Percentiles rank a stretch among this genome's conserved stretches.
These are phyloP conservation scores for Aureobasidium sp. DNA, from an alignment of 2,329 filamentous ascomycete species.

Conservation along the genomic window DNA sequence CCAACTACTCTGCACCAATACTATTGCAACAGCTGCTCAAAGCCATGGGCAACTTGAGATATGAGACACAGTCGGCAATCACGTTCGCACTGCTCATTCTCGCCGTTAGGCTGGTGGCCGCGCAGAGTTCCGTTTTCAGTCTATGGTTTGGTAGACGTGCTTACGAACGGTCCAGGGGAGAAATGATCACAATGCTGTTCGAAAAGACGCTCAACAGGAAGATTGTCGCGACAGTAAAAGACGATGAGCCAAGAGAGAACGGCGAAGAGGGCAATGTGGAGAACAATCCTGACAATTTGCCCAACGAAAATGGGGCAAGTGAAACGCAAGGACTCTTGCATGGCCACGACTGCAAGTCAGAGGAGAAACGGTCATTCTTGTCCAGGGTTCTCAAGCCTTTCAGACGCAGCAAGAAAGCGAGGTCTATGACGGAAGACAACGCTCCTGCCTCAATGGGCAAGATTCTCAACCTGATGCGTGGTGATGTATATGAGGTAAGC, in stretches of 20 bases:
- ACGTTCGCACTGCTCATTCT: constrained; percentile 59
- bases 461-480: constrained; percentile 77
- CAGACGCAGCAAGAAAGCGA: not conserved
- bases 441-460: constrained; percentile 76
- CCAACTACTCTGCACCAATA: constrained; percentile 51
- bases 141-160: constrained; percentile 77
- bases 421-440: constrained; percentile 23
- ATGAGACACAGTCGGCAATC: constrained; percentile 49
- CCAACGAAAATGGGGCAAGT: constrained; percentile 9
- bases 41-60: constrained; percentile 50
- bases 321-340: constrained; percentile 13
- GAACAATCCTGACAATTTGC: constrained; percentile 15
- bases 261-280: constrained; percentile 18
- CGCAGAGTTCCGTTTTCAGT: constrained; percentile 59
- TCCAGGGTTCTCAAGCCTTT: not conserved
- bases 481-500: constrained; percentile 55
- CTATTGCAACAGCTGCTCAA: constrained; percentile 64
- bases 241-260: constrained; percentile 20
- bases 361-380: constrained; percentile 15
- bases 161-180: constrained; percentile 77
- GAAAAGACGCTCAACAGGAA: constrained; percentile 68
- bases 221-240: constrained; percentile 30
- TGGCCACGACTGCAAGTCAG: constrained; percentile 19
- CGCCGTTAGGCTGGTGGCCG: constrained; percentile 50
- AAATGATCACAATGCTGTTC: constrained; percentile 78